phyloP scores from a whole-genome alignment of 768 basidiomycete genomes.

The Boletus vinaceobasis region DNA sequence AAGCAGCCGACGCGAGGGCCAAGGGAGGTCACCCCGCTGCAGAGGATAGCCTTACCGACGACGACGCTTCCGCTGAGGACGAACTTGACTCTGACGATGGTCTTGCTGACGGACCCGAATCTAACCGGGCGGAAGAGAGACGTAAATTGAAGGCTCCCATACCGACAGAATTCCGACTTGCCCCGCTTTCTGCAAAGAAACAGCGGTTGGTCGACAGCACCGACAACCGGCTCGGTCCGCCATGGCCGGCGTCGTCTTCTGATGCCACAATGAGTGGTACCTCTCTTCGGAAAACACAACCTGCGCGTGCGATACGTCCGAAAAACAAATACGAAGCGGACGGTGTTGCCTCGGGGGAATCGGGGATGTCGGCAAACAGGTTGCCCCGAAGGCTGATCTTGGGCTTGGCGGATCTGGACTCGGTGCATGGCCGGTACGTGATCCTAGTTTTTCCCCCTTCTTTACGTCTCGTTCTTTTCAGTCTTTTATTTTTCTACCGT shows the following conservation, averaged over 20 bases:
- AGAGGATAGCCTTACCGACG: conserved; percentile 31
- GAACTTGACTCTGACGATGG: conserved; percentile 39
- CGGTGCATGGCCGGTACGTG: conserved; percentile 58
- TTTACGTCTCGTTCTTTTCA: background rate
- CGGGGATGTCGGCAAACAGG: conserved; percentile 13
- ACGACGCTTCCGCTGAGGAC: conserved; percentile 31
- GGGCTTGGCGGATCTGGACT: conserved; percentile 56
- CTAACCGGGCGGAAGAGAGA: conserved; percentile 21
- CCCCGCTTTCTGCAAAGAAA: conserved; percentile 25
- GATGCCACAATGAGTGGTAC: conserved; percentile 10
- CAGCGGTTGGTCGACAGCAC: conserved; percentile 13
- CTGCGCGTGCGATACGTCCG: conserved; percentile 26
- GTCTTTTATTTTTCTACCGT: background rate
- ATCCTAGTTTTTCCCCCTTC: background rate
- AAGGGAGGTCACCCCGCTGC: conserved; percentile 24
- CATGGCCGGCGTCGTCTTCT: conserved; percentile 20
- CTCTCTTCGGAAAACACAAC: conserved; percentile 21
- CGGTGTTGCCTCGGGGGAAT: conserved; percentile 12
- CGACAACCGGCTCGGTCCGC: conserved; percentile 19
- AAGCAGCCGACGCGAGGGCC: conserved; percentile 46
- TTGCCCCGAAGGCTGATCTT: conserved; percentile 27
- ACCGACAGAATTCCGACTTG: conserved; percentile 17
- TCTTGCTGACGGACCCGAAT: conserved; percentile 20
- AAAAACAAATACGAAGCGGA: conserved; percentile 27
- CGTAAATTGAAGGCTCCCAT: conserved; percentile 23